Base-by-base conservation (phyloP, 2,329 filamentous ascomycete species). In the Plectosphaerella cucumerina region DNA sequence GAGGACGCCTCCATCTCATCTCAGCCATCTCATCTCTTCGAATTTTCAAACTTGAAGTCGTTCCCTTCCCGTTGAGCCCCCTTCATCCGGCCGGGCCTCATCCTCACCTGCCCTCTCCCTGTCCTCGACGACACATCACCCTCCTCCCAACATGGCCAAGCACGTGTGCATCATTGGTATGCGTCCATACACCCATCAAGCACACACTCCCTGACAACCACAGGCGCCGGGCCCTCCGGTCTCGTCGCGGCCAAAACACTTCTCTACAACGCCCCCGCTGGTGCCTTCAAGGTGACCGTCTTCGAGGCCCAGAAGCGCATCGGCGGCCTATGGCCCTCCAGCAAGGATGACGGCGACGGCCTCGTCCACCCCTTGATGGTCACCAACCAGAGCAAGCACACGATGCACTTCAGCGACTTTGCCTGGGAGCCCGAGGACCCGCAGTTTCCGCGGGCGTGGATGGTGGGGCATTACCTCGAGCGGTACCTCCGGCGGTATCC, bases 351-450 rank as follows among this genome's bases (percentile, higher is more conserved):
- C 49, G 58, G 55, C n/a, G 68, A 58, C 1, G 75, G 80, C 3
- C 69, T 81, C 37, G 69, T 86, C 15, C 82, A 87, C 55, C 86
- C 86, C 9, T 76, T 87, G 48, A 87, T 88, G 75, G 74, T 81
- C 15, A 81, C 81, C 4, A 95, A 95, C 64, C 82, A 92, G 60
- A 91, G 87, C 69, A 80, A 80, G 44, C 89, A 90, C 65, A 90
- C 88, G 0, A 83, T 94, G 56, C 78, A 81, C 59, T 86, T 86
- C 59, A 84, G 81, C 56, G 90, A 93, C 62, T 65, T 90, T 21
- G 79, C 87, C 6, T 95, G 89, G 89, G 74, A 78, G 3, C 69
- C 75, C 5, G 68, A 67, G 4, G 68, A 74, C 1, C 83, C 86
- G 1, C 76, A 86, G 65, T 85, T 94, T 45, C 90, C 90, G 1